Conservation (phyloP, 768 basidiomycete species). For the Rhizopogon rudus region DNA sequence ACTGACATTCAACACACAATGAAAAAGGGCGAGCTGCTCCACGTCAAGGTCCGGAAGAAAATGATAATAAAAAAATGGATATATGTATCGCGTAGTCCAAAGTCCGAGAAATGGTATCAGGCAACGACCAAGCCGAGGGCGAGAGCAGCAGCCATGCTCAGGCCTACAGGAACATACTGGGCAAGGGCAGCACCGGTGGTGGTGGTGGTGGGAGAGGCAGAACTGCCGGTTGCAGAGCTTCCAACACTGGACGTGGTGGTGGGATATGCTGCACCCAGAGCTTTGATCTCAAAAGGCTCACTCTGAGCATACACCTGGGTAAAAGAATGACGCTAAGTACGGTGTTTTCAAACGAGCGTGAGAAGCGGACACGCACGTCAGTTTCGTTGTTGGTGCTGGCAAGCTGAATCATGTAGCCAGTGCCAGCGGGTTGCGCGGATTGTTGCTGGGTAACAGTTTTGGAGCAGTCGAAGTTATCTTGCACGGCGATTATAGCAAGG, state of each 20-base stretch:
- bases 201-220: constrained; percentile 14
- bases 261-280: constrained; percentile 51
- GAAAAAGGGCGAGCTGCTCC: neutral
- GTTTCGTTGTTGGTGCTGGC: constrained; percentile 45
- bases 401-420: constrained; percentile 47
- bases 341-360: neutral
- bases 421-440: constrained; percentile 34
- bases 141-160: constrained; percentile 25
- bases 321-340: neutral
- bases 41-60: neutral
- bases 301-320: constrained; percentile 53
- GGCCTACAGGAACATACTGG: constrained; percentile 22
- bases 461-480: constrained; percentile 59
- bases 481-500: constrained; percentile 37
- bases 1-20: neutral
- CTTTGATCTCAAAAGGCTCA: constrained; percentile 55
- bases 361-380: constrained; percentile 38
- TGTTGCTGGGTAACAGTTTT: constrained; percentile 43
- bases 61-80: neutral
- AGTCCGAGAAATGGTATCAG: constrained; percentile 3
- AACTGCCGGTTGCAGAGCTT: constrained; percentile 17
- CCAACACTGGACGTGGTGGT: constrained; percentile 25
- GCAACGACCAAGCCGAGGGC: constrained; percentile 23
- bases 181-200: constrained; percentile 9
- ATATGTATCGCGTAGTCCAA: neutral